A percentile compares a stretch with the other conserved stretches of the same genome.
These are phyloP conservation scores for Coniosporium tulheliwenetii DNA, from an alignment of 2,329 filamentous ascomycete species.

Conservation along the genomic window DNA sequence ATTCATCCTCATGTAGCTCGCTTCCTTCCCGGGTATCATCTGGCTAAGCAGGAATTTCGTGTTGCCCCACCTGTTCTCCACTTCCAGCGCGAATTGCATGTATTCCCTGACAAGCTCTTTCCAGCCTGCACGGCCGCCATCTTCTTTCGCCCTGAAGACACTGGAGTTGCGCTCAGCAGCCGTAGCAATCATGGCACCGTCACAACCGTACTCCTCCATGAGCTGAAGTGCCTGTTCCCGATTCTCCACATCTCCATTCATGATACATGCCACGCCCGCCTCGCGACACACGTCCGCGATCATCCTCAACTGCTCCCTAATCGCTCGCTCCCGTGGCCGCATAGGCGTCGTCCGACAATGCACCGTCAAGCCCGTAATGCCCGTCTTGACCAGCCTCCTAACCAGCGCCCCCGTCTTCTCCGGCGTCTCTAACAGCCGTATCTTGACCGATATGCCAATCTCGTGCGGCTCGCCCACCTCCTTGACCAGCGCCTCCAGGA, in stretches of 20 bases:
- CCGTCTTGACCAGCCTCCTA: constrained; percentile 62
- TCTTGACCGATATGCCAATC: constrained; percentile 95
- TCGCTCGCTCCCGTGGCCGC: constrained; percentile 76
- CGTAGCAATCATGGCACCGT: constrained; percentile 95
- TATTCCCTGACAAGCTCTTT: constrained; percentile 63
- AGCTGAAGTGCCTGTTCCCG: constrained; percentile 58
- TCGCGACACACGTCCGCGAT: constrained; percentile 65
- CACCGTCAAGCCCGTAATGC: constrained; percentile 81
- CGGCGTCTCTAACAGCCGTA: constrained; percentile 66
- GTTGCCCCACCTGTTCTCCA: constrained; percentile 79
- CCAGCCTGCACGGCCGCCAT: constrained; percentile 63
- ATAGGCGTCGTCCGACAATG: constrained; percentile 95
- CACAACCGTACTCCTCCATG: constrained; percentile 65
- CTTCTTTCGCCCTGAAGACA: constrained; percentile 55
- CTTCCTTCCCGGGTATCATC: constrained; percentile 67
- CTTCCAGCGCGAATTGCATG: constrained; percentile 53
- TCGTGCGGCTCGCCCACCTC: constrained; percentile 63
- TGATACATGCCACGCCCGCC: constrained; percentile 77
- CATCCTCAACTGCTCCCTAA: constrained; percentile 75
- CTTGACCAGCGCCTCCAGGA: constrained; percentile 67
- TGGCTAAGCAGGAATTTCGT: constrained; percentile 83
- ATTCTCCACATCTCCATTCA: constrained; percentile 82
- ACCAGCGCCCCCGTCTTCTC: constrained; percentile 67
- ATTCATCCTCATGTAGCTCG: constrained; percentile 45
- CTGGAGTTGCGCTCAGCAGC: constrained; percentile 83